Base-by-base conservation (phyloP, 140 eudicot genomes). In the Ambrosia hybrid region DNA sequence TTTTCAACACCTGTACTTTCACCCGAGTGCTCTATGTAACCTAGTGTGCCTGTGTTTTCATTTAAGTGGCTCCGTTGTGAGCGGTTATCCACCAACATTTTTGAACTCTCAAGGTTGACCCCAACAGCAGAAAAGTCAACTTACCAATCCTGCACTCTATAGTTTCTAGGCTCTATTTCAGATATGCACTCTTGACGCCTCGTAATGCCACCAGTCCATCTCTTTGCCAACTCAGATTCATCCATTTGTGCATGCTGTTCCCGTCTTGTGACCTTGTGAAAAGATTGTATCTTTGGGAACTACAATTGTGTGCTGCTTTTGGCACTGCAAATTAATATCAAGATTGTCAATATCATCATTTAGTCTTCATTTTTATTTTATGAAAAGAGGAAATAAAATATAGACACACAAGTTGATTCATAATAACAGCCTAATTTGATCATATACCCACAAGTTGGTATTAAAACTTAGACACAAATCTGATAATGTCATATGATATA, bases 71-170 rank as follows among this genome's bases (percentile, higher is more conserved):
- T 87, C 53, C 76, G 77, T 72, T 84, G 99, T 21, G 97, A 90
- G 62, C 62, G 90, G 70, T 85, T 84, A 74, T 92, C 98, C 33
- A 64, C 77, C 0, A 96, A 75, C 67, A 79, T 64, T 74, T 81
- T 92, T 3, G 98, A 85, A 71, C 66, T 85, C 58, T 87, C 91
- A 5, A 83, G 79, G 77, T 89, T 84, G 70, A 85, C 93, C 64
- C 86, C 91, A 45, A 95, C 83, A 57, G 89, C 94, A 14, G 96
- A 82, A 78, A 95, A 91, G 79, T 95, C 97, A 73, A 87, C 99
- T 0, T 95, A 74, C 99, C 99, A 95, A 68, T 95, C 99, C 79
- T 97, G 82, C 41, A 95, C 99, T 70, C 96, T 82, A 69, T 92
- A 91, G 80, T 95, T 91, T 75, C 99, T 83, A 34, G 97, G 88